Base-by-base conservation (phyloP, 2,329 filamentous ascomycete species). In the Magnaporthiopsis incrustans region DNA sequence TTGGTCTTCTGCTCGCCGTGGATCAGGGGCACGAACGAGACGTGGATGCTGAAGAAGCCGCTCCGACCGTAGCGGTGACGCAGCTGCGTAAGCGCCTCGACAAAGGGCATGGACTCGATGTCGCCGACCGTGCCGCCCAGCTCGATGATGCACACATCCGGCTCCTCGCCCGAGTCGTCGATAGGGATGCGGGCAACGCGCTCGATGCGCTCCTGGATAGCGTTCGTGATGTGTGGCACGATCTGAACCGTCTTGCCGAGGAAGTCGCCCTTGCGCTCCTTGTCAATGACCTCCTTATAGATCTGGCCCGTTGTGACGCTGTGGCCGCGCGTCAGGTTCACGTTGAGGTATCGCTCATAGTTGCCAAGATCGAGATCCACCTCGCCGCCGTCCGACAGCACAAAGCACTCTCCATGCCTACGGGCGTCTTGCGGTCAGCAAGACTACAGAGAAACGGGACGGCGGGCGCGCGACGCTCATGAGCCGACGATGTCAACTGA, bases 271-370 rank as follows among this genome's bases (percentile, higher is more conserved):
- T 77, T 76, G 32, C 84, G 78, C 72, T 86, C 84, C 66, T 85
- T 86, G 73, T 89, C 83, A 71, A 97, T 92, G 63, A 97, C 93
- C 71, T 90, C 86, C 72, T 91, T 84, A 78, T 97, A 98, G 70
- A 98, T 92, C 81, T 98, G 97, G 73, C 95, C 95, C 7, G 94
- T 97, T 4, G 95, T 99, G 77, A 99, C 96, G 77, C 98, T 98
- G 81, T 94, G 92, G 70, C 97, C 92, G 67, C 88, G 83, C 11
- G 87, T 91, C 66, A 98, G 82, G 64, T 88, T 90, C 68, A 94
- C 88, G 72, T 89, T 88, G 64, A 97, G 87, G 74, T 96, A 96
- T 66, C 80, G 72, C 71, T 85, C 82, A 69, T 84, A 85, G 72
- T 85, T 84, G 26, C 83, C 83, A 59, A 86, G 77, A 70, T 86